Evolutionary conservation across 371 early-diverging fungal species (phyloP).

Genomic region (Mucor irregularis): DNA sequence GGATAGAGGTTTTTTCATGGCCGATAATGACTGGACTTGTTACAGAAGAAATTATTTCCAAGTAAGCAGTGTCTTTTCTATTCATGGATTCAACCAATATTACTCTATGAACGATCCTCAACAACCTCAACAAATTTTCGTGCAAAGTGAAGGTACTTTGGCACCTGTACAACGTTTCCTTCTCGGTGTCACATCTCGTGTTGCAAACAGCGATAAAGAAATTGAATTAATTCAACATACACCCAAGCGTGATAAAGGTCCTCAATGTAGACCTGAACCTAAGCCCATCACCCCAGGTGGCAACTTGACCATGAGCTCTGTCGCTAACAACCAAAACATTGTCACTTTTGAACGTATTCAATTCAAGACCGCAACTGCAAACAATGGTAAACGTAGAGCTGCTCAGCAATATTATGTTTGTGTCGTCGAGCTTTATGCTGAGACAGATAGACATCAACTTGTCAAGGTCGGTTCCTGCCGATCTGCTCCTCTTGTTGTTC

Average conservation of each 20-base stretch:
- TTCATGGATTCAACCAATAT: slow-evolving; percentile 46
- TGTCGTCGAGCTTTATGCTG: slow-evolving; percentile 59
- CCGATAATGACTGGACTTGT: slow-evolving; percentile 81
- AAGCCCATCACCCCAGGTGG: slow-evolving; percentile 54
- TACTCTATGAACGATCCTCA: slow-evolving; percentile 19
- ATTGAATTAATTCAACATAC: slow-evolving; percentile 85
- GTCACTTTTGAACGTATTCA: slow-evolving; percentile 83
- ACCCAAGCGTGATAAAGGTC: slow-evolving; percentile 86
- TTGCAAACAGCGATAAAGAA: slow-evolving; percentile 50
- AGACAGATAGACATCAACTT: slow-evolving; percentile 43
- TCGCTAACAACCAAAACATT: slow-evolving; percentile 38
- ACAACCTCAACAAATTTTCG: slow-evolving; percentile 34
- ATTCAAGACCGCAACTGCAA: slow-evolving; percentile 88
- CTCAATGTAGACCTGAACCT: slow-evolving; percentile 67
- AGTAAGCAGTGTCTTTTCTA: slow-evolving; percentile 66
- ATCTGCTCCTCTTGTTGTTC: slow-evolving; percentile 77
- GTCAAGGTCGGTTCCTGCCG: slow-evolving; percentile 59
- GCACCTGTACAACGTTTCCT: slow-evolving; percentile 46
- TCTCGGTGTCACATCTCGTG: slow-evolving; percentile 64
- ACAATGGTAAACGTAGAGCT: slow-evolving; percentile 77
- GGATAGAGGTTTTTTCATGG: slow-evolving; percentile 75
- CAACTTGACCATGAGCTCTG: slow-evolving; percentile 34
- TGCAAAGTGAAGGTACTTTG: slow-evolving; percentile 22
- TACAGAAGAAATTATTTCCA: slow-evolving; percentile 90
- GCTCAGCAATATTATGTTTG: slow-evolving; percentile 83